Evolutionary conservation across 2,329 filamentous ascomycete genomes (phyloP).

Genomic region (Dendryphion nanum): DNA sequence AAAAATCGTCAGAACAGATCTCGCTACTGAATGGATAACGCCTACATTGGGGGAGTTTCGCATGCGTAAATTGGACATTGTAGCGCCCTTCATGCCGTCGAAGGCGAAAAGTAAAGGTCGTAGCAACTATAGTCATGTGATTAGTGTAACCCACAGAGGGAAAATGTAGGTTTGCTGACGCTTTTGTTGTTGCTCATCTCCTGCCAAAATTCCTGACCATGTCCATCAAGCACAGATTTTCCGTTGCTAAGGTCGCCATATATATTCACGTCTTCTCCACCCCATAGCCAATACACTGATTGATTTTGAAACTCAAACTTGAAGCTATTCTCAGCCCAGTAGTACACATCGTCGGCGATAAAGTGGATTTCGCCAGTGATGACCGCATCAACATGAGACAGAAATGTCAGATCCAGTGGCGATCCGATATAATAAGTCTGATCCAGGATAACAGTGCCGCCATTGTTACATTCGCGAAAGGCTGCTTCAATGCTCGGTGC

Average conservation of each 20-base stretch:
- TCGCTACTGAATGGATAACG: background rate
- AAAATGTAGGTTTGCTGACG: background rate
- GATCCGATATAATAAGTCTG: slow-evolving; percentile 63
- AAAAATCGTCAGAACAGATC: background rate
- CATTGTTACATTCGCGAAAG: slow-evolving; percentile 60
- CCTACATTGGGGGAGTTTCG: slow-evolving; percentile 50
- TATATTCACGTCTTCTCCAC: slow-evolving; percentile 65
- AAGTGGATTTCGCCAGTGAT: slow-evolving; percentile 54
- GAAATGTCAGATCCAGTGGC: slow-evolving; percentile 63
- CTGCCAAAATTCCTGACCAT: slow-evolving; percentile 63
- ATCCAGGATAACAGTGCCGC: slow-evolving; percentile 61
- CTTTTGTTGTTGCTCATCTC: slow-evolving; percentile 58
- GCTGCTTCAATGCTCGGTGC: slow-evolving; percentile 54
- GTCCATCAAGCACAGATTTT: slow-evolving; percentile 54
- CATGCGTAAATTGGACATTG: slow-evolving; percentile 60
- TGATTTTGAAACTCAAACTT: slow-evolving; percentile 65
- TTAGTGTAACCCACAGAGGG: background rate
- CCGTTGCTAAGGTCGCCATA: slow-evolving; percentile 59
- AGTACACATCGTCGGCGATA: slow-evolving; percentile 64
- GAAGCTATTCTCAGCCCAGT: slow-evolving; percentile 67
- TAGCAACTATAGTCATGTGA: slow-evolving; percentile 48
- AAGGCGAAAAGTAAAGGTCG: slow-evolving; percentile 59
- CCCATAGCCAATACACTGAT: slow-evolving; percentile 66
- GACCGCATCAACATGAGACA: slow-evolving; percentile 63
- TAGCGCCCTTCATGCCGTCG: slow-evolving; percentile 57